Evolutionary conservation across 2,329 filamentous ascomycete genomes (phyloP).

Genomic region (Emericellopsis cladophorae): DNA sequence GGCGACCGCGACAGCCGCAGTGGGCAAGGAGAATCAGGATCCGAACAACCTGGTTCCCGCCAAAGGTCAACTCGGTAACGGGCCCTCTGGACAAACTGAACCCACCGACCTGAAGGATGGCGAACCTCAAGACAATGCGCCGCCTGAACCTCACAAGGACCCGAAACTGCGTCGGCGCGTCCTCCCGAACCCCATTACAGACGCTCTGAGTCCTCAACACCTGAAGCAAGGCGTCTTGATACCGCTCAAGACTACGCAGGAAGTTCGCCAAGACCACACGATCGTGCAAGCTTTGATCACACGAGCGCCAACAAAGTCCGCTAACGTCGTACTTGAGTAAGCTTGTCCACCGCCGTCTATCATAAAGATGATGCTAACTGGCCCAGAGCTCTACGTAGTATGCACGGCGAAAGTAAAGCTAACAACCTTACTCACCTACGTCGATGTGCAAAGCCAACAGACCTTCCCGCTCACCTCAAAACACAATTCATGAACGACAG

Average conservation of each 20-base stretch:
- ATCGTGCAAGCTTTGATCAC: constrained; percentile 57
- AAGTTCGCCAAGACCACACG: constrained; percentile 45
- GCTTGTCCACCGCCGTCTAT: constrained; percentile 13
- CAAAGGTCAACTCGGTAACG: background rate
- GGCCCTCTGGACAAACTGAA: background rate
- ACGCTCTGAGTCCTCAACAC: constrained; percentile 20
- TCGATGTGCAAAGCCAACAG: constrained; percentile 59
- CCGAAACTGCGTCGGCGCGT: constrained; percentile 3
- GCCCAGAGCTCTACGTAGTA: constrained; percentile 38
- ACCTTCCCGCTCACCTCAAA: constrained; percentile 54
- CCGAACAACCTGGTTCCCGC: background rate
- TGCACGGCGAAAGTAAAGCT: constrained; percentile 47
- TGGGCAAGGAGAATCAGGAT: constrained; percentile 2
- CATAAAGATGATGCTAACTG: constrained; percentile 6
- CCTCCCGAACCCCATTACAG: constrained; percentile 22
- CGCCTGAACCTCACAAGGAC: constrained; percentile 3
- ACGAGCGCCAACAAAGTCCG: constrained; percentile 56
- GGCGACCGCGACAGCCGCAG: background rate
- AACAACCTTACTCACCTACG: constrained; percentile 60
- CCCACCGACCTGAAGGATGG: background rate
- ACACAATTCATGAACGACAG: constrained; percentile 46
- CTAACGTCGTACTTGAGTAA: constrained; percentile 62
- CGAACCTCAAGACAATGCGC: background rate
- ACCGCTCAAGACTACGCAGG: constrained; percentile 51
- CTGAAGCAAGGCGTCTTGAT: constrained; percentile 38